Conservation (phyloP, 371 early-diverging fungal genomes). For the Thermomucor indicae-seudaticae region DNA sequence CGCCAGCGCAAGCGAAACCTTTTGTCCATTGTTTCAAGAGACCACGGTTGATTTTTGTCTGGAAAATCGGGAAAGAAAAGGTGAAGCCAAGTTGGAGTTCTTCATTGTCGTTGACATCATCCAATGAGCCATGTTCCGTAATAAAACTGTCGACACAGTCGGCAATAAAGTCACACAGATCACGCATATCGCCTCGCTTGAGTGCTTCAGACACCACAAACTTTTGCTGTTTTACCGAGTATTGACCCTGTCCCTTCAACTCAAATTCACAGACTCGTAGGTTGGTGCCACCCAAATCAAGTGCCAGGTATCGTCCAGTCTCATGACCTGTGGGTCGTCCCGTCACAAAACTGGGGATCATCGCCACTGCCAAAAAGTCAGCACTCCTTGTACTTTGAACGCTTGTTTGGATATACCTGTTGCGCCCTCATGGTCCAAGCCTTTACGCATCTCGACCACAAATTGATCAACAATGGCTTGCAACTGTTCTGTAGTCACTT, state of each 20-base stretch:
- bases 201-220: conserved; percentile 46
- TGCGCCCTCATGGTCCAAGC: conserved; percentile 59
- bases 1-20: conserved; percentile 78
- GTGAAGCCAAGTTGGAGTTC: conserved; percentile 78
- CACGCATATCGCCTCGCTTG: conserved; percentile 43
- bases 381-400: background rate
- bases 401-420: conserved; percentile 18
- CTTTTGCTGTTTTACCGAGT: conserved; percentile 68
- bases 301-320: conserved; percentile 80
- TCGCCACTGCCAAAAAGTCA: conserved; percentile 22
- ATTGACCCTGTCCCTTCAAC: conserved; percentile 66
- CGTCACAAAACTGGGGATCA: conserved; percentile 83
- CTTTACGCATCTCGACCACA: conserved; percentile 70
- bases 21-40: conserved; percentile 92
- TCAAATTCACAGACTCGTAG: conserved; percentile 83
- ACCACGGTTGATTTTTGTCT: conserved; percentile 76
- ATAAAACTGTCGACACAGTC: conserved; percentile 80
- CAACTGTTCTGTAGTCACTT: conserved; percentile 48
- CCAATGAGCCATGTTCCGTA: conserved; percentile 33
- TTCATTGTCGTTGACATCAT: no score
- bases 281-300: conserved; percentile 94
- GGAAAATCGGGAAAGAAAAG: conserved; percentile 90
- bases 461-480: conserved; percentile 60
- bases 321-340: conserved; percentile 79
- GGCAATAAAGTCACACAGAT: conserved; percentile 88